Conservation (phyloP, 257 asterid species). For the Fraxinus pennsylvanica region DNA sequence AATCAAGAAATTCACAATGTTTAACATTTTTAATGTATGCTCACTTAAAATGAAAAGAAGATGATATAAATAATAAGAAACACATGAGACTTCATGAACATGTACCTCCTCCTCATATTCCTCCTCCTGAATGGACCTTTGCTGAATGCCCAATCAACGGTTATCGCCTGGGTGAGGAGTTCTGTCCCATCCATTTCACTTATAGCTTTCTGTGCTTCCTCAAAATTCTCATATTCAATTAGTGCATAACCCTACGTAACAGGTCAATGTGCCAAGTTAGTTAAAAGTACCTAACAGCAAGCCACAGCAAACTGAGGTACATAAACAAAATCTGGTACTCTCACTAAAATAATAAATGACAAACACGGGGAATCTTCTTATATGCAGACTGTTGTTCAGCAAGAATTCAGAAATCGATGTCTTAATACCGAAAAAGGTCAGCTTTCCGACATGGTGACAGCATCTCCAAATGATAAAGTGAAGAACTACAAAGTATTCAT, state of each 20-base stretch:
- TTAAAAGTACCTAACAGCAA: background rate
- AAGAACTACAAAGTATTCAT: background rate
- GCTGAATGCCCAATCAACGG: constrained; percentile 98
- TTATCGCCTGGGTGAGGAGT: constrained; percentile 61
- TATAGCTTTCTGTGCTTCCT: constrained; percentile 82
- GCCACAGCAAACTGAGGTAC: background rate
- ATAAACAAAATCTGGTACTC: constrained; percentile 3
- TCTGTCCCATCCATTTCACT: constrained; percentile 69
- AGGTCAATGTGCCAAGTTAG: background rate
- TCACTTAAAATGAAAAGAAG: no score
- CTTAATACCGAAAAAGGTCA: background rate
- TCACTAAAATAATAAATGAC: background rate
- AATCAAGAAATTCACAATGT: no score
- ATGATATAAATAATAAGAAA: constrained; percentile 1
- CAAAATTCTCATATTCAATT: constrained; percentile 73
- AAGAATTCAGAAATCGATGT: background rate
- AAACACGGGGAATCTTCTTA: background rate
- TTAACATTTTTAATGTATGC: no score
- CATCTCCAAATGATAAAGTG: background rate
- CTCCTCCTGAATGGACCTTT: constrained; percentile 89
- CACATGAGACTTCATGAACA: constrained; percentile 1
- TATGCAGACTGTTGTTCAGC: background rate
- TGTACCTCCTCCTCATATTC: constrained; percentile 76
- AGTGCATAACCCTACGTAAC: constrained; percentile 67
- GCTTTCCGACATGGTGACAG: background rate